A percentile compares a stretch with the other conserved stretches of the same genome.
These are phyloP conservation scores for Neophaeococcomyces mojaviensis DNA, from an alignment of 2,329 filamentous ascomycete genomes.

Conservation along the genomic window DNA sequence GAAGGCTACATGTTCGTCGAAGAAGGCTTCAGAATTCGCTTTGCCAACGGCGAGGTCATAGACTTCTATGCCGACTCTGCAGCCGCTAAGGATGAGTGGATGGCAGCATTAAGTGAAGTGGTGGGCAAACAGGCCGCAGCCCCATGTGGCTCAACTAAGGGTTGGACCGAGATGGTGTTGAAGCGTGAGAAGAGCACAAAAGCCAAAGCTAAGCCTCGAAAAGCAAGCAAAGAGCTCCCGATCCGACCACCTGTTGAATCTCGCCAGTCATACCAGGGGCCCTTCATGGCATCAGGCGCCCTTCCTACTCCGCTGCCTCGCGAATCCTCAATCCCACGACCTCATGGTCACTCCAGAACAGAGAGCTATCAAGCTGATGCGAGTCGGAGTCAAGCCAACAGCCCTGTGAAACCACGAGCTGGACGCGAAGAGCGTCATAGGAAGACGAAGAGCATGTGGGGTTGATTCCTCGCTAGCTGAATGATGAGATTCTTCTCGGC, in stretches of 20 bases:
- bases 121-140: slow-evolving; percentile 45
- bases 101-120: slow-evolving; percentile 72
- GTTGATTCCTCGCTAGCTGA: slow-evolving; percentile 1
- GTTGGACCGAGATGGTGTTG: slow-evolving; percentile 57
- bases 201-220: slow-evolving; percentile 21
- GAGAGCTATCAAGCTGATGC: slow-evolving; percentile 22
- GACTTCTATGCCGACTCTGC: slow-evolving; percentile 94
- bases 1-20: slow-evolving; percentile 99
- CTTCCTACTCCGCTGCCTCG: neutral
- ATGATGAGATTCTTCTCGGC: neutral
- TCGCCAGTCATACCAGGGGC: slow-evolving; percentile 12
- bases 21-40: slow-evolving; percentile 96
- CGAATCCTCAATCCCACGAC: slow-evolving; percentile 2
- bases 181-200: slow-evolving; percentile 37
- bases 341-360: slow-evolving; percentile 19
- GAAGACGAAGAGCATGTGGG: slow-evolving; percentile 22
- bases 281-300: neutral
- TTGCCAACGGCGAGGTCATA: slow-evolving; percentile 96
- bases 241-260: slow-evolving; percentile 1
- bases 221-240: neutral
- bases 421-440: slow-evolving; percentile 15
- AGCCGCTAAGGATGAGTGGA: slow-evolving; percentile 87
- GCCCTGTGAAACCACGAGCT: slow-evolving; percentile 11
- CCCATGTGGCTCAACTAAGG: slow-evolving; percentile 37
- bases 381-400: slow-evolving; percentile 18